A percentile compares a stretch with the other conserved stretches of the same genome.
Conservation (phyloP, 768 basidiomycete species). For the Amanita jacksonii region DNA sequence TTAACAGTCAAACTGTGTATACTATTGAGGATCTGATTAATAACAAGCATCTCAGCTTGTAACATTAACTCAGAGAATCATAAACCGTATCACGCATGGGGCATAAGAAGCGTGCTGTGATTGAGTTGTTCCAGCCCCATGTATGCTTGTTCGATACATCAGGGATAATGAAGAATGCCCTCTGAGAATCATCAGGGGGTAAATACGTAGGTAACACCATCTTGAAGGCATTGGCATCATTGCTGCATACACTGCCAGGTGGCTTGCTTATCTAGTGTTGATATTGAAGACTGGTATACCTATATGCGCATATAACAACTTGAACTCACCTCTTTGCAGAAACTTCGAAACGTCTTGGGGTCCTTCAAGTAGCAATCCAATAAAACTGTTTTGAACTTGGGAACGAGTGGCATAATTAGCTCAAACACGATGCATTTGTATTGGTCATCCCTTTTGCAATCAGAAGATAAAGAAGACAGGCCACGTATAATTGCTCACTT, state of each 20-base stretch:
- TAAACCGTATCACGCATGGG: no score
- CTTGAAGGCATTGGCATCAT: background rate
- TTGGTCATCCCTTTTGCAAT: background rate
- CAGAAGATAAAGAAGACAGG: background rate
- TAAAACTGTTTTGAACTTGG: background rate
- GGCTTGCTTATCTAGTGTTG: background rate
- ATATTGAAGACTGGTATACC: background rate
- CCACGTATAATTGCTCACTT: background rate
- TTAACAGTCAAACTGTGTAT: no score
- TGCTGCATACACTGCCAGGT: background rate
- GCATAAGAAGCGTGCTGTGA: constrained; percentile 2
- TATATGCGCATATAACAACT: background rate
- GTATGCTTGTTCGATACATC: background rate
- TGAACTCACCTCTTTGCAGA: background rate
- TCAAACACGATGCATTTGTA: constrained; percentile 3
- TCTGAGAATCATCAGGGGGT: background rate
- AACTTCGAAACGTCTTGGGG: background rate
- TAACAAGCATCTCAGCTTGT: no score
- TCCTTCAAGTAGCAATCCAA: background rate
- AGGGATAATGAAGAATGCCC: background rate
- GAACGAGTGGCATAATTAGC: constrained; percentile 2
- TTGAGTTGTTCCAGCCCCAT: background rate
- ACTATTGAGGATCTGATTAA: no score
- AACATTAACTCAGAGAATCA: no score
- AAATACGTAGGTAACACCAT: background rate